phyloP scores from a whole-genome alignment of 148 eudicot genomes.

The Spergularia bocconei region DNA sequence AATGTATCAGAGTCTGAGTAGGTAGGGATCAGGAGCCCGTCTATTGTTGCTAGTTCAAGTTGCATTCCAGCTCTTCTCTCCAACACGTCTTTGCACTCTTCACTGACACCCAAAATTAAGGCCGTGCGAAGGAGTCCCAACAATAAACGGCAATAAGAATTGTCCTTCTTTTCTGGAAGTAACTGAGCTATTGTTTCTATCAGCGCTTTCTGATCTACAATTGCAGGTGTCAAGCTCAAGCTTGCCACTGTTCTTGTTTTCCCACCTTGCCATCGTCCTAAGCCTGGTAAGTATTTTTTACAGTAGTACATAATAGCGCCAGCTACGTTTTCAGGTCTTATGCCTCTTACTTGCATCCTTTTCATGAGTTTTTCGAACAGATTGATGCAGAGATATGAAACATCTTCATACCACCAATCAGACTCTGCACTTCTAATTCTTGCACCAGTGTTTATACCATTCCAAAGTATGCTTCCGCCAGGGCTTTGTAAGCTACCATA shows the following conservation, averaged over 20 bases:
- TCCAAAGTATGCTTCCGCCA: constrained; percentile 96
- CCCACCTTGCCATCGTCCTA: constrained; percentile 74
- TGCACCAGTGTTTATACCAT: constrained; percentile 94
- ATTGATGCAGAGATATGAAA: constrained; percentile 60
- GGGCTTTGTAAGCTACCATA: constrained; percentile 94
- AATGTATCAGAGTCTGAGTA: constrained; percentile 78
- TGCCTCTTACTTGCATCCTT: constrained; percentile 70
- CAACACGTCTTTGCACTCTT: constrained; percentile 55
- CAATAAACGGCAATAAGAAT: constrained; percentile 76
- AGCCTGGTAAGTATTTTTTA: constrained; percentile 73
- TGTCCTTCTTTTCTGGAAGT: constrained; percentile 75
- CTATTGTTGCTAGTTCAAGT: constrained; percentile 73
- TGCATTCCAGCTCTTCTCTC: constrained; percentile 86
- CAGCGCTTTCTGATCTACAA: constrained; percentile 59
- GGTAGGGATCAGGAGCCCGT: constrained; percentile 74
- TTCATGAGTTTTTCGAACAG: constrained; percentile 66
- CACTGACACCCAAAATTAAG: constrained; percentile 65
- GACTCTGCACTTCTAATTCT: constrained; percentile 76
- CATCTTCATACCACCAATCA: constrained; percentile 95
- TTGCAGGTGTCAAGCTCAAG: constrained; percentile 71
- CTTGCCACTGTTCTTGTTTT: constrained; percentile 64
- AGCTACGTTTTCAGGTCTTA: constrained; percentile 61
- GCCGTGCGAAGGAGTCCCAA: constrained; percentile 84
- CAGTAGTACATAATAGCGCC: constrained; percentile 81
- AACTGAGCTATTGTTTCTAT: constrained; percentile 65